Conservation (phyloP, 2,329 filamentous ascomycete genomes). For the Cytospora chrysosperma region DNA sequence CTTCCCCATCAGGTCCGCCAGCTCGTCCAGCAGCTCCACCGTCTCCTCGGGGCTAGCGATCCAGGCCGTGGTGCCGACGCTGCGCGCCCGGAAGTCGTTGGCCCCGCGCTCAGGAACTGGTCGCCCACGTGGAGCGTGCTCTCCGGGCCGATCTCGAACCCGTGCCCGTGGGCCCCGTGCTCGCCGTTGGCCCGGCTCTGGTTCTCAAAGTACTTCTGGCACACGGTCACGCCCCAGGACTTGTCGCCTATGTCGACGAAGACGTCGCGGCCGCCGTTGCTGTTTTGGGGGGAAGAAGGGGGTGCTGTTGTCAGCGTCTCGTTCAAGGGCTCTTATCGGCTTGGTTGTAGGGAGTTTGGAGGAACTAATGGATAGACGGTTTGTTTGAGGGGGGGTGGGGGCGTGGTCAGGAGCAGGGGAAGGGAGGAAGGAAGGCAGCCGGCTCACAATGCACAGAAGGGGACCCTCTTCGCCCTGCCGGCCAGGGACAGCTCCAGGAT, state of each 20-base stretch:
- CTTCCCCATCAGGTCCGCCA: constrained; percentile 59
- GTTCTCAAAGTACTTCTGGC: constrained; percentile 82
- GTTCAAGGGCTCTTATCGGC: background rate
- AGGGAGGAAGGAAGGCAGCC: background rate
- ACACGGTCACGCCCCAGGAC: constrained; percentile 89
- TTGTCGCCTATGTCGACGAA: constrained; percentile 99
- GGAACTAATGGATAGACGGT: background rate
- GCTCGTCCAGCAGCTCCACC: constrained; percentile 82
- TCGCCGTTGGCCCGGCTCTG: constrained; percentile 22
- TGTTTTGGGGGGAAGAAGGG: background rate
- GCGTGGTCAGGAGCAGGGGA: background rate
- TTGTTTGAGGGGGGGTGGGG: no score
- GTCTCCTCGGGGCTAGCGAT: constrained; percentile 92
- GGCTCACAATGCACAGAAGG: constrained; percentile 80
- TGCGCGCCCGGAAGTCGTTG: constrained; percentile 94
- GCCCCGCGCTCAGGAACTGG: constrained; percentile 94
- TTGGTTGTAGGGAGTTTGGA: no score
- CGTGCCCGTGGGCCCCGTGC: constrained; percentile 27
- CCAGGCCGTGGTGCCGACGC: constrained; percentile 94
- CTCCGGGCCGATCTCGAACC: constrained; percentile 58
- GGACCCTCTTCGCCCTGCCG: constrained; percentile 57
- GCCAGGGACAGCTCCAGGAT: constrained; percentile 79
- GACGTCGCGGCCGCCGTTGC: constrained; percentile 92
- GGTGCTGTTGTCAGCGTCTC: background rate
- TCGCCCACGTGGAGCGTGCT: constrained; percentile 93